A percentile compares a stretch with the other conserved stretches of the same genome.
Conservation (phyloP, 768 basidiomycete species). For the Suillus weaverae region DNA sequence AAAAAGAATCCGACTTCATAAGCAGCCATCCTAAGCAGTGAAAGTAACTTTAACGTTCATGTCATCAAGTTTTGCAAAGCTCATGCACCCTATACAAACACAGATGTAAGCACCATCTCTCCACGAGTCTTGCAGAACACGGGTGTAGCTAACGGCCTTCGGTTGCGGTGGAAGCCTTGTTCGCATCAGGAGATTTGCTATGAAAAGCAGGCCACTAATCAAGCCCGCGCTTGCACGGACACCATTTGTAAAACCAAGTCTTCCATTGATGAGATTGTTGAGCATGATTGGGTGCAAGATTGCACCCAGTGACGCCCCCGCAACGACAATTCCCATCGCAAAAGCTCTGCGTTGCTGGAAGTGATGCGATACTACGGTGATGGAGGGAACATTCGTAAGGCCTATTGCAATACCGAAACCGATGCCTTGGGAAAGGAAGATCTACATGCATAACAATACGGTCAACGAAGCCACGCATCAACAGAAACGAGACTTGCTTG, state of each 20-base stretch:
- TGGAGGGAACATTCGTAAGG: slow-evolving; percentile 44
- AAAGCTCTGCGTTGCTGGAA: slow-evolving; percentile 42
- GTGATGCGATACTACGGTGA: slow-evolving; percentile 44
- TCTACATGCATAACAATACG: slow-evolving; percentile 36
- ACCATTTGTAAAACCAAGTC: slow-evolving; percentile 40
- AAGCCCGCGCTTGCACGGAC: slow-evolving; percentile 47
- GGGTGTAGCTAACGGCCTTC: slow-evolving; percentile 15
- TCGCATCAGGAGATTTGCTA: slow-evolving; percentile 36
- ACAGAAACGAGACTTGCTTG: slow-evolving; percentile 24
- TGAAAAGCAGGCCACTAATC: slow-evolving; percentile 36
- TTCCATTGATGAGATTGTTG: slow-evolving; percentile 22
- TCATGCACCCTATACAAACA: slow-evolving; percentile 23
- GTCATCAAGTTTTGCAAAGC: neutral
- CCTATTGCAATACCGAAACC: slow-evolving; percentile 33
- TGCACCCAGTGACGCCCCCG: slow-evolving; percentile 36
- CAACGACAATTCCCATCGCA: slow-evolving; percentile 44
- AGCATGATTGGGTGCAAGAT: slow-evolving; percentile 29
- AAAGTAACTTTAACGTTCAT: slow-evolving; percentile 3
- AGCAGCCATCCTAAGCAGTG: slow-evolving; percentile 14
- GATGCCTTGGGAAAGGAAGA: slow-evolving; percentile 47
- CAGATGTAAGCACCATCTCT: slow-evolving; percentile 25
- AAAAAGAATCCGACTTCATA: slow-evolving; percentile 44
- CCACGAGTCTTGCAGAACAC: slow-evolving; percentile 19
- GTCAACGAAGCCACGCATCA: neutral
- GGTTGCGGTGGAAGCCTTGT: slow-evolving; percentile 37